Evolutionary conservation across 2,329 filamentous ascomycete species (phyloP).

Genomic region (Tolypocladium amazonense): DNA sequence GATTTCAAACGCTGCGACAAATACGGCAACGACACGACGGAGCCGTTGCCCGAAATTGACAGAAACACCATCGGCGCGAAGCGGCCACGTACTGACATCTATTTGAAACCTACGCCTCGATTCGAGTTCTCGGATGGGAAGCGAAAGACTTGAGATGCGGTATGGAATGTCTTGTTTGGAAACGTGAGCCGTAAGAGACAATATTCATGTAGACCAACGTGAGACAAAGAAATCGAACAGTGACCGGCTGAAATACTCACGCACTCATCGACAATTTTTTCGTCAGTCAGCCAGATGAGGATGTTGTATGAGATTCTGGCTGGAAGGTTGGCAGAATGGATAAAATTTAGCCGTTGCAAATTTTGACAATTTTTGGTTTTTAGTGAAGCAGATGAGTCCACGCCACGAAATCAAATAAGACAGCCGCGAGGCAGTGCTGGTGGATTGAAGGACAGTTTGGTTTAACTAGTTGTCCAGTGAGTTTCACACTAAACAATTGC

Average conservation of each 20-base stretch:
- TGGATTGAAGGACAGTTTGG: too few species aligned
- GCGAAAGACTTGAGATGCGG: background rate
- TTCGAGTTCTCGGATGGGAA: background rate
- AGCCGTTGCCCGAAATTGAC: constrained; percentile 5
- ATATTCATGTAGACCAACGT: background rate
- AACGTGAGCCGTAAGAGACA: background rate
- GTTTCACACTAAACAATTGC: too few species aligned
- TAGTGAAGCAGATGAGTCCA: too few species aligned
- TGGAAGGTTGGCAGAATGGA: too few species aligned
- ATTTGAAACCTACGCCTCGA: constrained; percentile 3
- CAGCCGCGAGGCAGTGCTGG: too few species aligned
- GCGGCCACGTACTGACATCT: constrained; percentile 6
- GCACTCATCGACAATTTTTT: background rate
- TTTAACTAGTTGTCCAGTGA: too few species aligned
- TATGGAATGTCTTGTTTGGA: background rate
- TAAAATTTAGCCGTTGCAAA: too few species aligned
- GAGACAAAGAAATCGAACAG: background rate
- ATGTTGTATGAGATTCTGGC: background rate
- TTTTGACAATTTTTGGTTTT: too few species aligned
- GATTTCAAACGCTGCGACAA: constrained; percentile 32
- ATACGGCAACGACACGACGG: constrained; percentile 17
- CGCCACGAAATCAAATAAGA: too few species aligned
- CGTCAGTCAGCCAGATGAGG: too few species aligned
- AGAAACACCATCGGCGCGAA: constrained; percentile 7
- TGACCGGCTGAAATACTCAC: background rate